phyloP scores from a whole-genome alignment of 257 asterid species.

The Jaltomata sinuosa region DNA sequence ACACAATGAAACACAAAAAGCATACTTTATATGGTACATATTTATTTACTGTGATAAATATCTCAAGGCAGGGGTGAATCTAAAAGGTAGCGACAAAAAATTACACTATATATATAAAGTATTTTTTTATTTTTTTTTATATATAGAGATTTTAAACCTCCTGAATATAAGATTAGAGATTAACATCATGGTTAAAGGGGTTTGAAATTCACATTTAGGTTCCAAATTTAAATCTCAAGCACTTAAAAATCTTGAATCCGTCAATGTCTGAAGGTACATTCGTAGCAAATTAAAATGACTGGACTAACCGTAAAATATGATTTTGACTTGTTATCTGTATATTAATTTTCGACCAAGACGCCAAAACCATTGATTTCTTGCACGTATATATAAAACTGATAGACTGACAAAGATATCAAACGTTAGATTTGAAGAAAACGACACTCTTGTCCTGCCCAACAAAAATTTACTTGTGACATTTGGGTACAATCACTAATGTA shows the following conservation, averaged over 20 bases:
- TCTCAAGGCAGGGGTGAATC: too few species aligned
- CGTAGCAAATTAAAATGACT: neutral
- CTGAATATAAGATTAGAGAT: too few species aligned
- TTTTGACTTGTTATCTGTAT: neutral
- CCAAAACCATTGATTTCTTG: neutral
- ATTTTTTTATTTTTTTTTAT: too few species aligned
- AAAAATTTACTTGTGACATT: neutral
- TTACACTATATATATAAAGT: too few species aligned
- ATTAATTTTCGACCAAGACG: neutral
- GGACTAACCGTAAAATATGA: neutral
- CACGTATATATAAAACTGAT: neutral
- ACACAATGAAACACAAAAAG: neutral
- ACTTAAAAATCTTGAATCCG: too few species aligned
- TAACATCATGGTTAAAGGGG: too few species aligned
- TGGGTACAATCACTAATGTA: neutral
- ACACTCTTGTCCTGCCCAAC: neutral
- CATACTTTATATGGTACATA: neutral
- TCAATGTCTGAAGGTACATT: neutral
- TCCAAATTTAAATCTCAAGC: too few species aligned
- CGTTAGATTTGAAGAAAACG: neutral
- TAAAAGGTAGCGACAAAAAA: too few species aligned
- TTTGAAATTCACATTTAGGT: too few species aligned
- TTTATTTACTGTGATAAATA: neutral
- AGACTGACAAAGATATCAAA: neutral
- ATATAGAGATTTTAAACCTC: too few species aligned